Evolutionary conservation across 306 rosid genomes (phyloP), one percentile per base, ranked within the genome.

Genomic region (Alnus glutinosa): DNA sequence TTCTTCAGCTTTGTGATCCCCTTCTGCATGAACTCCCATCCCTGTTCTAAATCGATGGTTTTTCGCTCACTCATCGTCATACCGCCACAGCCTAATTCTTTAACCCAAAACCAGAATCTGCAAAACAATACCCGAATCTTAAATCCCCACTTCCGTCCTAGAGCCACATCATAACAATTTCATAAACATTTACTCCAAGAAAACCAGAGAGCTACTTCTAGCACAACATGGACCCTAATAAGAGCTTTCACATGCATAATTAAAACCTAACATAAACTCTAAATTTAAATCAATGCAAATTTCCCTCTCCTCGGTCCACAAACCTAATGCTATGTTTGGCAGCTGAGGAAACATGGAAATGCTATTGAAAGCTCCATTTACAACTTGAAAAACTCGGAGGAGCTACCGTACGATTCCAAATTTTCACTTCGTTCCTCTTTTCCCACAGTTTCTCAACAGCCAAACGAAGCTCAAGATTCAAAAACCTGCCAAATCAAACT

Each of bases 1-100:
- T 71, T 84, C 83, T 78, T 84, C 80, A 89, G 73, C 83, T 86
- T 89, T 13, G 74, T 78, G 55, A 89, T 84, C 32, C 81, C 89
- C 28, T 8, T 80, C 48, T 78, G 74, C 83, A 86, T 83, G 62
- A 72, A 68, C 8, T 59, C 76, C 92, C 90, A 89, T 9, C 87
- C 85, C 55, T 84, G 76, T 0, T 86, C 90, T 2, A 86, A 78
- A 2, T 61, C 78, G 44, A 44, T 55, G 1, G 15, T 49, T 64
- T 23, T 76, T 7, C 70, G 67, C 36, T 79, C 87, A 37, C 51
- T 83, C 89, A 79, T 83, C 64, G 80, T 37, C 87, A 83, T 81
- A 59, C 61, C 32, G 34, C 23, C 66, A 51, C 59, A 4, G 73
- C 72, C 74, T 15, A 39, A 83, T 23, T 79, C 7, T 23, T 55